Base-by-base conservation (phyloP, 2,329 filamentous ascomycete species). In the Canariomyces notabilis region DNA sequence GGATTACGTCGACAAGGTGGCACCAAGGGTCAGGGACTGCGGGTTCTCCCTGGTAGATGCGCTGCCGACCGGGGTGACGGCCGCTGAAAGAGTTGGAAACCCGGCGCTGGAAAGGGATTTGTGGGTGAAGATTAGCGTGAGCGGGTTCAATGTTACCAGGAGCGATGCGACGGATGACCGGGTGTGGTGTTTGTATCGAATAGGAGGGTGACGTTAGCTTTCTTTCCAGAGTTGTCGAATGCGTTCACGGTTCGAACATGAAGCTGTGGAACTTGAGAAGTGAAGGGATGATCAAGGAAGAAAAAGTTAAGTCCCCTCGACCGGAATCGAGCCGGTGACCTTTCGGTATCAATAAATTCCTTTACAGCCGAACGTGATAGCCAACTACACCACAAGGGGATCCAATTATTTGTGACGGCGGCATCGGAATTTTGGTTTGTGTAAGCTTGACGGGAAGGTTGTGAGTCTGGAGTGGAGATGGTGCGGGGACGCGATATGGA, bases 351-450 rank as follows among this genome's bases (percentile, higher is more conserved):
- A 45, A 52, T 54, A 49, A 54, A 50, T 48, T 35, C 40, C 44
- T 48, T 54, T 54, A 50, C 47, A 50, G 49, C 52, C 49, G 52
- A 54, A 54, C 52, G 52, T 52, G 50, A 54, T 52, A 52, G 47
- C 52, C 52, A 54, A 54, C 49, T 54, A 52, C 52, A 54, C 49
- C 52, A 54, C 52, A 54, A 52, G 52, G 52, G 50, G 47, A 33
- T 52, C 48, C n/a, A 35, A 20, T 14, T 15, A 31, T 42, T 37
- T 37, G 42, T 54, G 41, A 5, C 12, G 14, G 20, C 19, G 23
- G 35, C 14, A 22, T 23, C 20, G 19, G 29, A 26, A 34, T 41
- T 12, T 12, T 20, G 20, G 26, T 36, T 40, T 46, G 26, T 45
- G 26, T 29, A 26, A 26, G 22, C 22, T 11, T 4, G 26, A 5